Evolutionary conservation across 1,139 yeast genomes (phyloP).

Genomic region (Scheffersomyces cryptocercus): DNA sequence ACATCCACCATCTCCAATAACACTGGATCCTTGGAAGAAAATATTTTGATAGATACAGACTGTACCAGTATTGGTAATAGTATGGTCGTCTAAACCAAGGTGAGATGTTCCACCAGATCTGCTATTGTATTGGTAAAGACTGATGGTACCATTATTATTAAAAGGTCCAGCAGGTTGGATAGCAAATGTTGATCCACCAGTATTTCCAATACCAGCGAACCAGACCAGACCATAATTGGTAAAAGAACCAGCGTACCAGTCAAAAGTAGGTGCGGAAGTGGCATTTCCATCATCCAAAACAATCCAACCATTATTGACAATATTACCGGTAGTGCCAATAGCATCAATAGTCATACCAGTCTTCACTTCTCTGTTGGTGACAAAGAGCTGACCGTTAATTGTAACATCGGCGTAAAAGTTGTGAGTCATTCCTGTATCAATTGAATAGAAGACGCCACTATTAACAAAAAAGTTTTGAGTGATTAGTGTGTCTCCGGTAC

Average conservation of each 20-base stretch:
- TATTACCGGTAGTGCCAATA: constrained; percentile 4
- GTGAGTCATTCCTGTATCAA: constrained; percentile 4
- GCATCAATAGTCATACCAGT: constrained; percentile 17
- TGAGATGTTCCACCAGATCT: constrained; percentile 9
- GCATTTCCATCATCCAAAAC: constrained; percentile 17
- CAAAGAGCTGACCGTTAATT: constrained; percentile 17
- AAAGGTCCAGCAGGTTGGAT: constrained; percentile 9
- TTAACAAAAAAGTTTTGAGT: not conserved
- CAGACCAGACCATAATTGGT: constrained; percentile 12
- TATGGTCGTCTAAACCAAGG: constrained; percentile 1
- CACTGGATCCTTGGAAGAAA: constrained; percentile 12
- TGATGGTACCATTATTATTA: constrained; percentile 11
- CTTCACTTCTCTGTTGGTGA: constrained; percentile 14
- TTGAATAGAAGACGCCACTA: constrained; percentile 2
- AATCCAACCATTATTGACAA: constrained; percentile 14
- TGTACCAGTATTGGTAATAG: constrained; percentile 14
- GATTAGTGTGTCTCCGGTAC: constrained; percentile 1
- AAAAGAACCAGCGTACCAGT: constrained; percentile 12
- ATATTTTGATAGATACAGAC: constrained; percentile 15
- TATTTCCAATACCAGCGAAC: constrained; percentile 15
- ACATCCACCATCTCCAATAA: constrained; percentile 17
- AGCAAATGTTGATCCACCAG: constrained; percentile 13
- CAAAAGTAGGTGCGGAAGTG: constrained; percentile 19
- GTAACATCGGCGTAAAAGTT: constrained; percentile 15
- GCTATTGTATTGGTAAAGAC: constrained; percentile 6